These are phyloP conservation scores for Sugiyamaella chiloensis DNA, from an alignment of 805 yeast genomes.

Conservation along the genomic window DNA sequence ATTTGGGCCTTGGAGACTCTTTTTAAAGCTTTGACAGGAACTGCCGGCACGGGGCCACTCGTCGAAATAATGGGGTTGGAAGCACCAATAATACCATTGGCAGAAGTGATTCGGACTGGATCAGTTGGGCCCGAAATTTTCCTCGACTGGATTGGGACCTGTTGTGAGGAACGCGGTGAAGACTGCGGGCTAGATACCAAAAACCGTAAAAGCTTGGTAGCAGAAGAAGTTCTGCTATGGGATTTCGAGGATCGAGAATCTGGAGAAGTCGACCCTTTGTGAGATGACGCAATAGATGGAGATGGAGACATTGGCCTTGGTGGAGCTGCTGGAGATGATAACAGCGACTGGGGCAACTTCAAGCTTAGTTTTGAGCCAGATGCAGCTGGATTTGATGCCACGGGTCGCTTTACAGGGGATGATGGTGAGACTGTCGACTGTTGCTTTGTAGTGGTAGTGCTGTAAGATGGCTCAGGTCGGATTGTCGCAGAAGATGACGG, in stretches of 20 bases:
- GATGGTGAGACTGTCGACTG: no score
- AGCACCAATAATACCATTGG: not conserved
- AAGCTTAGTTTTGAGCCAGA: not conserved
- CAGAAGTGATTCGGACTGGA: not conserved
- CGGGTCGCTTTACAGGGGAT: no score
- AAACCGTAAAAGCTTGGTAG: conserved; percentile 5
- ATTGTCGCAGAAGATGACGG: not conserved
- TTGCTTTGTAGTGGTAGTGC: no score
- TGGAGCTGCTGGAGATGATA: not conserved
- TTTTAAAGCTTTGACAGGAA: conserved; percentile 7
- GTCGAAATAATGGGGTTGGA: no score
- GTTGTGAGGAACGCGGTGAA: not conserved
- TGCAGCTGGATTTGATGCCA: not conserved
- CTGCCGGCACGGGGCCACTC: no score
- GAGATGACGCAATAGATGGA: no score
- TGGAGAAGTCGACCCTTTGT: no score
- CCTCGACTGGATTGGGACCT: not conserved
- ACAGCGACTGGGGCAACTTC: no score
- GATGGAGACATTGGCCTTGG: not conserved
- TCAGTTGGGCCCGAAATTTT: not conserved
- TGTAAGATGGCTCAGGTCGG: not conserved
- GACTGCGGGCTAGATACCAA: conserved; percentile 6
- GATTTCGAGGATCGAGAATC: no score
- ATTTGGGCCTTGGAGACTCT: conserved; percentile 21
- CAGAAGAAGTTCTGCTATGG: conserved; percentile 8